These are phyloP conservation scores for Salmacisia buchloeana DNA, from an alignment of 1,284 basidiomycete genomes.

Conservation along the genomic window DNA sequence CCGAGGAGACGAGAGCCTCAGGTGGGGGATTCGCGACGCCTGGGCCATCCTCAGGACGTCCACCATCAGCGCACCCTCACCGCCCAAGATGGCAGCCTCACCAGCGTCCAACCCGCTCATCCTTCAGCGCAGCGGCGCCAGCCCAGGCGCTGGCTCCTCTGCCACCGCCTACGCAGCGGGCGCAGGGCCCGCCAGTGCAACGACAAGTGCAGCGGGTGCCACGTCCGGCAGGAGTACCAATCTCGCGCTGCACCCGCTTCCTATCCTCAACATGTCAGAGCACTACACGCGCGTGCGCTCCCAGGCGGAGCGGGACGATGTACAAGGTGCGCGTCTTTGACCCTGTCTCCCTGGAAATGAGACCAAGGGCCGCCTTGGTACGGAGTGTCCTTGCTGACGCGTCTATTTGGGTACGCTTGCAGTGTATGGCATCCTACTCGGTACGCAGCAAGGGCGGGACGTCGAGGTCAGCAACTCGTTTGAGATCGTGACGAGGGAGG, in stretches of 20 bases:
- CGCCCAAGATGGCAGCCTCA: background rate
- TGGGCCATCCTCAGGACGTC: background rate
- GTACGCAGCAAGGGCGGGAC: conserved; percentile 84
- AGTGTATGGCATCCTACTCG: conserved; percentile 87
- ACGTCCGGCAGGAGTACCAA: background rate
- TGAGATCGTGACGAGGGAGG: conserved; percentile 72
- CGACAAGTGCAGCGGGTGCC: background rate
- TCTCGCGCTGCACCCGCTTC: conserved; percentile 73
- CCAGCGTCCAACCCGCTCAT: background rate
- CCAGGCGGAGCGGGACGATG: conserved; percentile 52
- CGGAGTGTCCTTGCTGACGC: background rate
- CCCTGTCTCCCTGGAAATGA: background rate
- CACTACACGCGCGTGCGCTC: conserved; percentile 78
- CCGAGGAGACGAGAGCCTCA: no score
- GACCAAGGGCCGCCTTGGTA: background rate
- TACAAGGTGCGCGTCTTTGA: conserved; percentile 12
- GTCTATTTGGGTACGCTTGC: background rate
- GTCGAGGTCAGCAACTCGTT: conserved; percentile 95
- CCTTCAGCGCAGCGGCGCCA: background rate
- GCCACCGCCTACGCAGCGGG: background rate
- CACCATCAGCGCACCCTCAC: background rate
- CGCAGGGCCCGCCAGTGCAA: background rate
- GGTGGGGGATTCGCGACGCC: no score
- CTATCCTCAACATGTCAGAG: conserved; percentile 93
- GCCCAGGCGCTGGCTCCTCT: background rate